phyloP scores from a whole-genome alignment of 1,284 basidiomycete genomes.

The Fomitopsis schrenkii region DNA sequence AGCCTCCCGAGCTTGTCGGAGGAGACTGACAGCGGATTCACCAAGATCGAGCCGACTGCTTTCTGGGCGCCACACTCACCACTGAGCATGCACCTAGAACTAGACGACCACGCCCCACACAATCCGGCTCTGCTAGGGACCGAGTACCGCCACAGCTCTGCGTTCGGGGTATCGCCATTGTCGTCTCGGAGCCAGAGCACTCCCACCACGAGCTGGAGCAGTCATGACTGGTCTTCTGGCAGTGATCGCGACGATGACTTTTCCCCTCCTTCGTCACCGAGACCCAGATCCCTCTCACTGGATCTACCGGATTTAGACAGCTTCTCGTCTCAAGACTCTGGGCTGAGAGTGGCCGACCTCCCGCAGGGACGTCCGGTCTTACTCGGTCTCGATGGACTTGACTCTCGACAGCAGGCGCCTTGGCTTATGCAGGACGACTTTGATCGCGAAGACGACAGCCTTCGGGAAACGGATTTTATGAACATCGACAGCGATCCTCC shows the following conservation, averaged over 20 bases:
- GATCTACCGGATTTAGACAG: constrained; percentile 6
- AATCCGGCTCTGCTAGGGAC: constrained; percentile 1
- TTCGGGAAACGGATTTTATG: constrained; percentile 2
- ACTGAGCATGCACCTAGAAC: constrained; percentile 10
- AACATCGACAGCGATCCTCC: constrained; percentile 11
- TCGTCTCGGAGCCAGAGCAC: not conserved
- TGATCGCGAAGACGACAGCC: not conserved
- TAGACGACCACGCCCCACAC: not conserved
- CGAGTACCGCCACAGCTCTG: not conserved
- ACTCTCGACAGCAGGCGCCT: not conserved
- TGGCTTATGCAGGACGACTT: not conserved
- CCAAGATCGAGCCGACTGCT: constrained; percentile 19
- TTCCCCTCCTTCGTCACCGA: constrained; percentile 8
- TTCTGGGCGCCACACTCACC: constrained; percentile 18
- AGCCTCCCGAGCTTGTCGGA: constrained; percentile 1
- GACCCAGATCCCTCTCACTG: constrained; percentile 5
- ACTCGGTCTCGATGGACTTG: not conserved
- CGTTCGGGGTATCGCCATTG: not conserved
- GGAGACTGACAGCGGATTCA: constrained; percentile 5
- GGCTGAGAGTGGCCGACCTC: not conserved
- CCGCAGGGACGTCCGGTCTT: not conserved
- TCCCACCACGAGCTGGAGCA: constrained; percentile 3
- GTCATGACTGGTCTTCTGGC: constrained; percentile 5
- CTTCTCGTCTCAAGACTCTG: not conserved
- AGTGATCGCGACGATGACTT: constrained; percentile 7